A percentile compares a stretch with the other conserved stretches of the same genome.
Evolutionary conservation across 306 rosid species (phyloP).

Genomic region (Dryas alaskensis): DNA sequence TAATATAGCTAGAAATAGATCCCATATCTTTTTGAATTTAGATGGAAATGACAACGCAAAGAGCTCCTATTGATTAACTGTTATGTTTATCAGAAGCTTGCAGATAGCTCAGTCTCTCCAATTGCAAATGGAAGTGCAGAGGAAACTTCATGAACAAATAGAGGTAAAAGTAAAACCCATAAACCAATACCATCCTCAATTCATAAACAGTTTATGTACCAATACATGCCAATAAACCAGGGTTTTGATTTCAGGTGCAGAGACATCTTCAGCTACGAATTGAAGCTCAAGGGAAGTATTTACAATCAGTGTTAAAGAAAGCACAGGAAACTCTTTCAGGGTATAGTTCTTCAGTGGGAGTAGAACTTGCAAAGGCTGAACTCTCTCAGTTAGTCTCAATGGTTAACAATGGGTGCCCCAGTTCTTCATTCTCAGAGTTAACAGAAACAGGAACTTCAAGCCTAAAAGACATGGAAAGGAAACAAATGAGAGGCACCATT

Average conservation of each 20-base stretch:
- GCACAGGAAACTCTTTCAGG: constrained; percentile 84
- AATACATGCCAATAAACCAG: constrained; percentile 5
- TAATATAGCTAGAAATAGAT: constrained; percentile 53
- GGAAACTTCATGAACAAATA: constrained; percentile 72
- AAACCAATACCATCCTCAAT: constrained; percentile 5
- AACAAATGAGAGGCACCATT: constrained; percentile 53
- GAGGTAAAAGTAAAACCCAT: constrained; percentile 47
- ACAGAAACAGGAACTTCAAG: constrained; percentile 57
- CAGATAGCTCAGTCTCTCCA: constrained; percentile 76
- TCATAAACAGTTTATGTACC: neutral
- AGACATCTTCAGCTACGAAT: constrained; percentile 82
- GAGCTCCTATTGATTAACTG: constrained; percentile 34
- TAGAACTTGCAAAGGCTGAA: constrained; percentile 69
- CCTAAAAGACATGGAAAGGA: constrained; percentile 36
- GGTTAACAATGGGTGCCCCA: constrained; percentile 61
- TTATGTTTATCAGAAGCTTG: constrained; percentile 46
- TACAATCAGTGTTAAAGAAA: constrained; percentile 74
- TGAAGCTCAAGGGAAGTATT: constrained; percentile 93
- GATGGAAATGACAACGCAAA: constrained; percentile 24
- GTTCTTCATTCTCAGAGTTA: constrained; percentile 65
- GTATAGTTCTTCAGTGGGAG: constrained; percentile 49
- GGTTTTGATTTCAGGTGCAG: constrained; percentile 58
- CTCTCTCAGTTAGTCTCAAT: constrained; percentile 71
- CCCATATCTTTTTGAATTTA: constrained; percentile 22
- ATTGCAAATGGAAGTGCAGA: constrained; percentile 83